phyloP scores from a whole-genome alignment of 176 grass and related monocot species.

The Themeda triandra region DNA sequence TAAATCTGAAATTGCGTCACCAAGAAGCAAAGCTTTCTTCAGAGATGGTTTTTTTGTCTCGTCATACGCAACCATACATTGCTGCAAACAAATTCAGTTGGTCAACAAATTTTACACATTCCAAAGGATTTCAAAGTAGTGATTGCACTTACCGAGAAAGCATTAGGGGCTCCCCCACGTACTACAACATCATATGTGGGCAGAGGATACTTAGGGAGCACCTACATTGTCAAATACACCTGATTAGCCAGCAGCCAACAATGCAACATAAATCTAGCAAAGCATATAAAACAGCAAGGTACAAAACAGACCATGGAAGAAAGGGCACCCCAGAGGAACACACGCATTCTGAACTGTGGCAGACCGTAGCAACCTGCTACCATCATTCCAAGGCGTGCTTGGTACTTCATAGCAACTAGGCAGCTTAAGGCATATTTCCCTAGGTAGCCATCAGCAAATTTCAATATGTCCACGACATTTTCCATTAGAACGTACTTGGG shows the following conservation, averaged over 20 bases:
- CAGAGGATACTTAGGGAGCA: conserved; percentile 71
- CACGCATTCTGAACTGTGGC: conserved; percentile 79
- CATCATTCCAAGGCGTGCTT: conserved; percentile 75
- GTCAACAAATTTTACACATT: not conserved
- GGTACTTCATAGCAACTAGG: conserved; percentile 76
- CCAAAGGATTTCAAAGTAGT: not conserved
- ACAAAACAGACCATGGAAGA: conserved; percentile 57
- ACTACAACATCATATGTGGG: conserved; percentile 79
- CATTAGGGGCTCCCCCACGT: conserved; percentile 56
- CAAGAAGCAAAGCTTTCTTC: conserved; percentile 54
- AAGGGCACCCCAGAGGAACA: conserved; percentile 73
- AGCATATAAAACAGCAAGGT: not conserved
- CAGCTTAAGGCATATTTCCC: conserved; percentile 73
- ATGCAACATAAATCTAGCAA: not conserved
- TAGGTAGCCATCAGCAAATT: conserved; percentile 74
- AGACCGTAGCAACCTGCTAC: conserved; percentile 81
- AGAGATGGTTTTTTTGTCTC: conserved; percentile 47
- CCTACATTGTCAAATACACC: conserved; percentile 28
- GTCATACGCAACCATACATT: conserved; percentile 79
- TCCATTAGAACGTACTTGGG: conserved; percentile 92
- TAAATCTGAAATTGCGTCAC: conserved; percentile 83
- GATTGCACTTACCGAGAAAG: conserved; percentile 54
- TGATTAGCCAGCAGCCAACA: not conserved
- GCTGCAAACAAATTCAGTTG: conserved; percentile 39
- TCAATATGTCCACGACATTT: conserved; percentile 87